phyloP scores from a whole-genome alignment of 2,329 filamentous ascomycete genomes.

The Clonostachys rosea region DNA sequence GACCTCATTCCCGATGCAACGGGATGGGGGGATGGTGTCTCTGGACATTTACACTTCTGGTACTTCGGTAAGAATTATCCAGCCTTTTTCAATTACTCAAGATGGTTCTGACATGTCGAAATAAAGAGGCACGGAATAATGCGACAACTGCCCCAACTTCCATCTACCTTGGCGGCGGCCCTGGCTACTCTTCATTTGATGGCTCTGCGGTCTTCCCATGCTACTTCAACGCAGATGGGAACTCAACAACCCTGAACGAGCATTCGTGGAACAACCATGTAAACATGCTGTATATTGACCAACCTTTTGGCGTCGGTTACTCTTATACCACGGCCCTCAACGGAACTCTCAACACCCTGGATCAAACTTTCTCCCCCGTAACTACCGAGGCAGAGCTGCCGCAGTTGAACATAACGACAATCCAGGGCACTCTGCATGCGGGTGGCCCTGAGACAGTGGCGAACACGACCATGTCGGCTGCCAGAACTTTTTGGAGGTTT shows the following conservation, averaged over 20 bases:
- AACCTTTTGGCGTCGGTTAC: constrained; percentile 11
- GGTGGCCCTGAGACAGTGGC: constrained; percentile 1
- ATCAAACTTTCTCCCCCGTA: constrained; percentile 12
- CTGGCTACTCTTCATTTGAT: constrained; percentile 55
- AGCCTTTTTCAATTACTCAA: not conserved
- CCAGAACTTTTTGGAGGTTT: constrained; percentile 56
- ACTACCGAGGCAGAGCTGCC: constrained; percentile 1
- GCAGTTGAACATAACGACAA: constrained; percentile 5
- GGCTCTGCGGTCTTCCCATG: constrained; percentile 52
- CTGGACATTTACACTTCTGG: constrained; percentile 34
- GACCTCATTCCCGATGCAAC: constrained; percentile 15
- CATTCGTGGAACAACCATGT: constrained; percentile 15
- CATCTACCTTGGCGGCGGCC: constrained; percentile 62
- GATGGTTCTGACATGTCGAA: not conserved
- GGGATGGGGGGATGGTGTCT: constrained; percentile 6
- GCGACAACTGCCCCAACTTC: constrained; percentile 13
- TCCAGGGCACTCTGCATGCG: constrained; percentile 7
- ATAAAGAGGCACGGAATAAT: constrained; percentile 23
- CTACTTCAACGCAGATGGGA: constrained; percentile 37
- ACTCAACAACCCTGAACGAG: constrained; percentile 46
- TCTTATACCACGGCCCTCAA: constrained; percentile 40
- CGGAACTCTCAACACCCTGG: constrained; percentile 46
- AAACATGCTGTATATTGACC: constrained; percentile 14
- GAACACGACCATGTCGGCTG: constrained; percentile 47
- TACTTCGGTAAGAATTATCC: constrained; percentile 21